These are phyloP conservation scores for Suhomyces bolitotheri DNA, from an alignment of 1,139 yeast genomes.

Conservation along the genomic window DNA sequence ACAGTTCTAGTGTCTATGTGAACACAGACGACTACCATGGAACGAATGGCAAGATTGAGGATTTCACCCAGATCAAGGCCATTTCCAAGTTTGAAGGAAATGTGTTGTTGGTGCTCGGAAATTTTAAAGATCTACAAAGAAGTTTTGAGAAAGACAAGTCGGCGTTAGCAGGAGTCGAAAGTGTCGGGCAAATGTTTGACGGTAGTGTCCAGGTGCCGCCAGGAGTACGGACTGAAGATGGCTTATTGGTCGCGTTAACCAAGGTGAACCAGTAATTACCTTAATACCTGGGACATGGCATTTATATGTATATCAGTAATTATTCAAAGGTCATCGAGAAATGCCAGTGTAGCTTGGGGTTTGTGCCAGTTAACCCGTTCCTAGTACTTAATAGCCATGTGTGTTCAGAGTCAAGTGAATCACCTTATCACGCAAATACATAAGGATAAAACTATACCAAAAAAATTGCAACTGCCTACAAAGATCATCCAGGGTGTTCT, in stretches of 20 bases:
- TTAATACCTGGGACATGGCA: neutral
- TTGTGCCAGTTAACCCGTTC: too few relatives aligned
- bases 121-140: constrained; percentile 55
- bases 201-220: constrained; percentile 55
- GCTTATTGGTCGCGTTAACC: constrained; percentile 61
- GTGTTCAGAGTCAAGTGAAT: constrained; percentile 1
- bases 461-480: too few relatives aligned
- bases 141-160: constrained; percentile 52
- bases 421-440: too few relatives aligned
- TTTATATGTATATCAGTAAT: too few relatives aligned
- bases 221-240: constrained; percentile 70
- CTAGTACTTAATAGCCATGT: too few relatives aligned
- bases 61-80: constrained; percentile 15
- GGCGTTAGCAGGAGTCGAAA: constrained; percentile 53
- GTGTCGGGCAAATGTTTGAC: constrained; percentile 67
- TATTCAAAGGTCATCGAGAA: too few relatives aligned
- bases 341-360: too few relatives aligned
- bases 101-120: constrained; percentile 61
- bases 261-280: constrained; percentile 20
- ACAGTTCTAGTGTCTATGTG: constrained; percentile 63
- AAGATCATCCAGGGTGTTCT: too few relatives aligned
- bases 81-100: constrained; percentile 22
- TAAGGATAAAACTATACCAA: too few relatives aligned
- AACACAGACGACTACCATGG: constrained; percentile 65
- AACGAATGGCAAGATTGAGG: constrained; percentile 21